phyloP scores from a whole-genome alignment of 495 filamentous ascomycete species.

The Xylaria scruposa region DNA sequence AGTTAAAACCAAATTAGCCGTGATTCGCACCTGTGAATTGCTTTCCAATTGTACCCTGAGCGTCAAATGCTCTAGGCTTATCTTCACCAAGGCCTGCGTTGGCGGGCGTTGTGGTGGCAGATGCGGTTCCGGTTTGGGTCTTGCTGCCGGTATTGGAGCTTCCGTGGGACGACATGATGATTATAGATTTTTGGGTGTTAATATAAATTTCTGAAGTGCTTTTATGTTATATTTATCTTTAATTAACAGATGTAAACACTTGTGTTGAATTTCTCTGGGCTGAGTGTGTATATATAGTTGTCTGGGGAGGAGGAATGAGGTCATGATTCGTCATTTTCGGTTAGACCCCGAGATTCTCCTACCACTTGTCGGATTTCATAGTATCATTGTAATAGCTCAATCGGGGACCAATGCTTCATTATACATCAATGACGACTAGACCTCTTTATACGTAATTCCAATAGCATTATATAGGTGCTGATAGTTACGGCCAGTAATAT shows the following conservation, averaged over 20 bases:
- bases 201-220: no score
- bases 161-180: conserved; percentile 38
- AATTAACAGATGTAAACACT: neutral
- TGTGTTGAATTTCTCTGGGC: neutral
- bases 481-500: no score
- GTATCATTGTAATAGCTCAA: neutral
- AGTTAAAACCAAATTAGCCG: neutral
- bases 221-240: neutral
- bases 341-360: neutral
- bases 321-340: neutral
- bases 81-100: conserved; percentile 36
- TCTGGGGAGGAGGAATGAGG: neutral
- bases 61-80: conserved; percentile 43
- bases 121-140: conserved; percentile 36
- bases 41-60: conserved; percentile 44
- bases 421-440: neutral
- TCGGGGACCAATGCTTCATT: neutral
- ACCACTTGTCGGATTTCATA: neutral
- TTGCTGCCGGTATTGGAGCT: conserved; percentile 40
- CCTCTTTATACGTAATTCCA: neutral
- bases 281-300: neutral
- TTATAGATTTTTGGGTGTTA: no score
- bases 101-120: conserved; percentile 36
- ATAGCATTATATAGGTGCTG: no score
- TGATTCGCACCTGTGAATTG: conserved; percentile 45